Evolutionary conservation across 2,329 filamentous ascomycete genomes (phyloP).

Genomic region (Sporothrix schenckii): DNA sequence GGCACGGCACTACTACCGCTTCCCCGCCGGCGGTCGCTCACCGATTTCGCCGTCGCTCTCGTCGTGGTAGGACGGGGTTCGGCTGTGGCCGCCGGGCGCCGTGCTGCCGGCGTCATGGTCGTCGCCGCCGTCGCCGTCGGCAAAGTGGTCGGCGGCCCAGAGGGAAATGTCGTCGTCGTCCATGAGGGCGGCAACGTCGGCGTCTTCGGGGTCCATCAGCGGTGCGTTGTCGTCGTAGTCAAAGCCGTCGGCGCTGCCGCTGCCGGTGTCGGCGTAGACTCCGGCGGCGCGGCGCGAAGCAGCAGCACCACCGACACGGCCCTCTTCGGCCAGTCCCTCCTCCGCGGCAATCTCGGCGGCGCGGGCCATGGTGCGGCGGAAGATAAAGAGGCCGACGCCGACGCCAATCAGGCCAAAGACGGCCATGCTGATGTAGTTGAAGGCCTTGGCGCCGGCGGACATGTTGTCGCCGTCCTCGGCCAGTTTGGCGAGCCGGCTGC

Average conservation of each 20-base stretch:
- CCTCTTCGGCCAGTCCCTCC: constrained; percentile 44
- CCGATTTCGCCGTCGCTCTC: constrained; percentile 29
- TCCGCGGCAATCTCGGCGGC: constrained; percentile 61
- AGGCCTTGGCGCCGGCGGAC: constrained; percentile 72
- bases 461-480: constrained; percentile 84
- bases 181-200: constrained; percentile 58
- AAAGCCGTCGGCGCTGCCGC: constrained; percentile 42
- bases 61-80: constrained; percentile 28
- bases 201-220: constrained; percentile 46
- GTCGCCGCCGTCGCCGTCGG: constrained; percentile 37
- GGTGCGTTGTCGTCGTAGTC: constrained; percentile 38
- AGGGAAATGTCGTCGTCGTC: constrained; percentile 62
- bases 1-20: constrained; percentile 8
- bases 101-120: neutral
- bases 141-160: constrained; percentile 53
- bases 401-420: constrained; percentile 72
- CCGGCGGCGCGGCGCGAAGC: constrained; percentile 25
- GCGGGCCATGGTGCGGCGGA: constrained; percentile 67
- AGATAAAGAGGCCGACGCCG: constrained; percentile 82
- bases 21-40: neutral
- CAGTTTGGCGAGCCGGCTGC: constrained; percentile 76
- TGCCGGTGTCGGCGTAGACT: constrained; percentile 37
- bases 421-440: constrained; percentile 83
- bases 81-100: neutral
- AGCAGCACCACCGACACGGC: constrained; percentile 36